These are phyloP conservation scores for Nothomitra cinnamomea DNA, from an alignment of 2,329 filamentous ascomycete genomes.

Conservation along the genomic window DNA sequence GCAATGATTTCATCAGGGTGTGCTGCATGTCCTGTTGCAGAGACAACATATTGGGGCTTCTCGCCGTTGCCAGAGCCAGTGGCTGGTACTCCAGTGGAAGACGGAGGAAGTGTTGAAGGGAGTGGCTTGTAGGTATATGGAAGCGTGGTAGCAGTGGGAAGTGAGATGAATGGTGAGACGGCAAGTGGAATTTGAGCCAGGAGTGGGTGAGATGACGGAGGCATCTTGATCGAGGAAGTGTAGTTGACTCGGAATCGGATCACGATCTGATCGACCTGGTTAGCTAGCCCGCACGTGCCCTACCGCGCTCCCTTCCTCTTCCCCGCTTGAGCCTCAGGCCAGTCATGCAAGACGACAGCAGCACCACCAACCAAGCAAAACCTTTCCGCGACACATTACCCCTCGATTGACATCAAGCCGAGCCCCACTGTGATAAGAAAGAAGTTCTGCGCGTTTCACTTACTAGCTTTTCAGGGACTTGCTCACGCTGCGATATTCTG, in stretches of 20 bases:
- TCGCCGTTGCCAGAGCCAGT: conserved; percentile 22
- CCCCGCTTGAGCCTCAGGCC: too few relatives aligned
- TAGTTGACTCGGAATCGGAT: neutral
- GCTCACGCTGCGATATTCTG: too few relatives aligned
- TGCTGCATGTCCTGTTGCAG: conserved; percentile 61
- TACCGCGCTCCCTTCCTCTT: too few relatives aligned
- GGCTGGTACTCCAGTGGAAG: conserved; percentile 35
- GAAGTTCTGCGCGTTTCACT: too few relatives aligned
- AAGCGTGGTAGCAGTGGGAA: conserved; percentile 77
- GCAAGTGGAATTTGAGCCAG: conserved; percentile 85
- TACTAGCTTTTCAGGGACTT: too few relatives aligned
- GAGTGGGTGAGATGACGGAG: conserved; percentile 53
- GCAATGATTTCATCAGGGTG: conserved; percentile 74
- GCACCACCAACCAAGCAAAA: too few relatives aligned
- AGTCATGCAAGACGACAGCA: neutral
- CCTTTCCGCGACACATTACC: too few relatives aligned
- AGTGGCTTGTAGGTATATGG: conserved; percentile 91
- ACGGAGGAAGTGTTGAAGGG: conserved; percentile 68
- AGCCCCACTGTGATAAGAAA: too few relatives aligned
- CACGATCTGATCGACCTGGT: neutral
- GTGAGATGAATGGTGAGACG: conserved; percentile 82
- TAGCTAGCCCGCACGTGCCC: neutral
- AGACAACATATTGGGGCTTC: conserved; percentile 60
- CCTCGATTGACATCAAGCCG: too few relatives aligned
- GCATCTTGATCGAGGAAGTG: neutral